Base-by-base conservation (phyloP, 352 stramenopile genomes). In the Globisporangium nunn region DNA sequence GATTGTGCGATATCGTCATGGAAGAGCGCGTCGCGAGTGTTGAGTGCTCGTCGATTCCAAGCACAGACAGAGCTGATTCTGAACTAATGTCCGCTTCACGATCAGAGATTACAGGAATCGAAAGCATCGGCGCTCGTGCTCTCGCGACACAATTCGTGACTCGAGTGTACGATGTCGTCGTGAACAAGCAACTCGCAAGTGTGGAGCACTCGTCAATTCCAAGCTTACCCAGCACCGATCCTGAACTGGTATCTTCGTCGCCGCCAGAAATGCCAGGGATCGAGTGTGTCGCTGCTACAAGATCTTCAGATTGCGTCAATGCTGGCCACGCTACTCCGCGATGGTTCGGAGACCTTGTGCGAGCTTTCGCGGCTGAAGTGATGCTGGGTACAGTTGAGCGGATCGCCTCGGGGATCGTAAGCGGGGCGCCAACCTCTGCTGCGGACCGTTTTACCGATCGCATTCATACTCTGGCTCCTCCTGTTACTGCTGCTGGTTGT, bases 111-210 rank as follows among this genome's bases (percentile, higher is more conserved):
- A 23, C 23, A 23, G 23, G 23, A 23, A 23, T 23, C 23, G 23
- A 23, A 23, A 23, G 23, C 23, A 23, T 23, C 23, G 23, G 23
- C 1, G 41, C 41, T 30, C 53, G 44, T 10, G 31, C 45, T 11
- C 5, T 59, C 30, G 53, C 53, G 11, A 40, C 23, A 30, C 41
- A 52, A 31, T 35, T 59, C 7, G 53, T 52, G 44, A 15, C n/a
- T 31, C 14, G 18, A 14, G 53, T 52, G 45, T 52, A n/a, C 43
- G 53, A 14, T 14, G 11, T 49, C 18, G 53, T 37, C 44, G 15
- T 52, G 15, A 29, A 40, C 30, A 7, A 37, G 6, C 31, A 8
- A 40, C 48, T 39, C 37, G 28, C 4, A 28, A 29, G 48, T 17
- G 29, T 3, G 15, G 28, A 46, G 17, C 41, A 15, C 14, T n/a